Percentiles rank a stretch among this genome's conserved stretches.
Conservation (phyloP, 805 yeast genomes). For the Lachancea mirantina region DNA sequence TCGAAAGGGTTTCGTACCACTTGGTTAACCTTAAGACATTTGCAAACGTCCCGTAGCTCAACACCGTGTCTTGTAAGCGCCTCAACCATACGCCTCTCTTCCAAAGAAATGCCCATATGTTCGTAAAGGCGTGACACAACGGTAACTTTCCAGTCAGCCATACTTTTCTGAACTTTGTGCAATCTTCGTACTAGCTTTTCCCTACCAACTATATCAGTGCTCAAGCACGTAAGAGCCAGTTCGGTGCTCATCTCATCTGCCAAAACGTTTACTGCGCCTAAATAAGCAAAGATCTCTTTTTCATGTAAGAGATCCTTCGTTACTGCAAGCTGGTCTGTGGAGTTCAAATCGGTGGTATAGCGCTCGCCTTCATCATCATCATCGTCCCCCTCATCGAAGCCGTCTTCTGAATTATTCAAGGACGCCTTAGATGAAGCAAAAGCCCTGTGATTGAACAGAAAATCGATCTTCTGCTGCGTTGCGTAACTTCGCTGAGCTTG, state of each 20-base stretch:
- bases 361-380: constrained; percentile 37
- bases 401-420: constrained; percentile 19
- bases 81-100: constrained; percentile 83
- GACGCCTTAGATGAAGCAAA: constrained; percentile 23
- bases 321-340: constrained; percentile 52
- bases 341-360: constrained; percentile 31
- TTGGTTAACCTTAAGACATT: constrained; percentile 47
- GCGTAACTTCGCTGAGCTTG: constrained; percentile 67
- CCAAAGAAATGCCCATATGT: constrained; percentile 71
- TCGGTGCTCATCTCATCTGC: constrained; percentile 76
- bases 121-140: constrained; percentile 65
- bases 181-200: constrained; percentile 49
- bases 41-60: constrained; percentile 60
- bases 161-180: constrained; percentile 63
- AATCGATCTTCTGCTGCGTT: constrained; percentile 50
- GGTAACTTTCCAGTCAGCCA: constrained; percentile 77
- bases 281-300: constrained; percentile 83
- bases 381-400: constrained; percentile 27
- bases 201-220: constrained; percentile 41
- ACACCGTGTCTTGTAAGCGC: constrained; percentile 79
- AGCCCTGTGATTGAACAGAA: constrained; percentile 38
- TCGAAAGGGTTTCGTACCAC: constrained; percentile 46
- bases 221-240: constrained; percentile 52
- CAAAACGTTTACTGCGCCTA: constrained; percentile 71
- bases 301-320: constrained; percentile 79